These are phyloP conservation scores for Trichoderma sp. DNA, from an alignment of 2,329 filamentous ascomycete species.

Conservation along the genomic window DNA sequence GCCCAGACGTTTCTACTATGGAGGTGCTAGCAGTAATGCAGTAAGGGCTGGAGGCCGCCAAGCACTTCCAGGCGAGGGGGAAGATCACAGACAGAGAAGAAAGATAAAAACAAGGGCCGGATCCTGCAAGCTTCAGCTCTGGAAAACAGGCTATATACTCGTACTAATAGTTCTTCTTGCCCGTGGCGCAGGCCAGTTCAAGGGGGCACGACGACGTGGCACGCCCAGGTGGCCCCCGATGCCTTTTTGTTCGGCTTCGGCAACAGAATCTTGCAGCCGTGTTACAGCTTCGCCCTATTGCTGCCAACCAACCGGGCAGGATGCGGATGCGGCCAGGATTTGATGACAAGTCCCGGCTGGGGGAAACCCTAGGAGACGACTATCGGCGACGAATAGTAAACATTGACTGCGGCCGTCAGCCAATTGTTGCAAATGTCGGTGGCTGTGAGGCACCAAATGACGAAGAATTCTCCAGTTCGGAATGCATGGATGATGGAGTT, in stretches of 20 bases:
- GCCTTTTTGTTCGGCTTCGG: background rate
- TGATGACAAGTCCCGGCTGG: background rate
- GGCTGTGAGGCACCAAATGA: background rate
- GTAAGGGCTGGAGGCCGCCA: background rate
- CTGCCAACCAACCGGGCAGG: background rate
- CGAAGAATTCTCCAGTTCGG: background rate
- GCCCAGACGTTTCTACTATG: background rate
- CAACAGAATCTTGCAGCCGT: background rate
- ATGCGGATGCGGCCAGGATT: background rate
- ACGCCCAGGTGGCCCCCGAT: conserved; percentile 5
- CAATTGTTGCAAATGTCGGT: background rate
- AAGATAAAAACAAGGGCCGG: background rate
- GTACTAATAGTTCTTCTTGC: background rate
- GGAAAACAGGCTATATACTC: background rate
- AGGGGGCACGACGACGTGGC: conserved; percentile 11
- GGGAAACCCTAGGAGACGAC: background rate
- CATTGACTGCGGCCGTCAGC: background rate
- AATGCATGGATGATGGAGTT: background rate
- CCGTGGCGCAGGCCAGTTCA: background rate
- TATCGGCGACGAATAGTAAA: background rate
- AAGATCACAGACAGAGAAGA: background rate
- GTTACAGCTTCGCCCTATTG: background rate
- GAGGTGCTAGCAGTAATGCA: background rate
- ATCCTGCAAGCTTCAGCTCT: background rate
- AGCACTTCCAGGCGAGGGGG: background rate